A percentile compares a stretch with the other conserved stretches of the same genome.
These are phyloP conservation scores for Chytriomyces sp. DNA, from an alignment of 192 early-diverging fungal genomes.

Conservation along the genomic window DNA sequence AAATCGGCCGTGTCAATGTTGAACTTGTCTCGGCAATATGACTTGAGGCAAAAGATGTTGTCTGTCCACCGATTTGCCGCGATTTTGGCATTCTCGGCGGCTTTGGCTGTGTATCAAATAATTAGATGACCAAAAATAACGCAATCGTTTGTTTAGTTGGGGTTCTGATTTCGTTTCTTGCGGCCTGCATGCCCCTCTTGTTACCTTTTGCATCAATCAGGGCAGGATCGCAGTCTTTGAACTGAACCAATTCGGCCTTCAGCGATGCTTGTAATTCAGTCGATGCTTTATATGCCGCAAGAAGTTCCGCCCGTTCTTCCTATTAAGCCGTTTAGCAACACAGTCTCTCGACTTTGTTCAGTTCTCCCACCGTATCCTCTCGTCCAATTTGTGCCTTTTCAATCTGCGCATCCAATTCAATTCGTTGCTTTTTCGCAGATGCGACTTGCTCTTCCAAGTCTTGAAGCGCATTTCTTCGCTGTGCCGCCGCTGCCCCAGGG, in stretches of 20 bases:
- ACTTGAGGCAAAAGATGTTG: slow-evolving; percentile 83
- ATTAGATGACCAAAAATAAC: not conserved
- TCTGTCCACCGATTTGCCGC: slow-evolving; percentile 65
- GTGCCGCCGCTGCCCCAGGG: slow-evolving; percentile 68
- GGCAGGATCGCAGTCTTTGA: slow-evolving; percentile 78
- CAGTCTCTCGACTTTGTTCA: too few relatives aligned
- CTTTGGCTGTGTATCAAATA: slow-evolving; percentile 54
- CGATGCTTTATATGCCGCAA: slow-evolving; percentile 58
- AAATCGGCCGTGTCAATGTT: slow-evolving; percentile 52
- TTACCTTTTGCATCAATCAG: slow-evolving; percentile 69
- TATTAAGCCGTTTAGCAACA: slow-evolving; percentile 16
- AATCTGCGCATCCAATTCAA: slow-evolving; percentile 54
- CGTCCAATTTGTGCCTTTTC: slow-evolving; percentile 61
- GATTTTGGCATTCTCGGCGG: slow-evolving; percentile 63
- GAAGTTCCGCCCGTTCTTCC: slow-evolving; percentile 62
- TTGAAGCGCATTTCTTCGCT: slow-evolving; percentile 59
- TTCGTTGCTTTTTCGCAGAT: slow-evolving; percentile 34
- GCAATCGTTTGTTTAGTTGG: too few relatives aligned
- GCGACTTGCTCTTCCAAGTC: slow-evolving; percentile 55
- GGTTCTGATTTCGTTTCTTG: too few relatives aligned
- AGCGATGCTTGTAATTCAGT: slow-evolving; percentile 50
- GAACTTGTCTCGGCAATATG: slow-evolving; percentile 75
- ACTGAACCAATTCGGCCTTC: slow-evolving; percentile 65
- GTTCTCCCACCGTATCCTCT: slow-evolving; percentile 61
- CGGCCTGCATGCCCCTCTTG: too few relatives aligned